phyloP scores from a whole-genome alignment of 1,284 basidiomycete genomes.

The Thelephora terrestris region DNA sequence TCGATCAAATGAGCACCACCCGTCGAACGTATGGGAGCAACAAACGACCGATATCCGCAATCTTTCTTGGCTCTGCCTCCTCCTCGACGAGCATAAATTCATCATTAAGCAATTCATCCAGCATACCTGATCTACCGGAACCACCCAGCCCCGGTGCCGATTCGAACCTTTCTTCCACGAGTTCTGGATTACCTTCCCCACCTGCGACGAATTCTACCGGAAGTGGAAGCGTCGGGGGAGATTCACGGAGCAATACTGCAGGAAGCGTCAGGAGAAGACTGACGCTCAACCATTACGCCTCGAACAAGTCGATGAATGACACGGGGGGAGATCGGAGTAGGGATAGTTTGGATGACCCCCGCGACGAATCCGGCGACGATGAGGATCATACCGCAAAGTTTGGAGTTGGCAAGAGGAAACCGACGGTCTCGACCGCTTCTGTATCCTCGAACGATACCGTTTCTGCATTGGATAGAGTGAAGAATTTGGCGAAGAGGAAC shows the following conservation, averaged over 20 bases:
- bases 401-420: slow-evolving; percentile 28
- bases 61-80: slow-evolving; percentile 31
- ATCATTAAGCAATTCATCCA: slow-evolving; percentile 12
- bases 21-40: slow-evolving; percentile 1
- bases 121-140: slow-evolving; percentile 55
- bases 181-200: slow-evolving; percentile 64
- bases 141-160: slow-evolving; percentile 46
- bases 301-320: slow-evolving; percentile 23
- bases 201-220: slow-evolving; percentile 75
- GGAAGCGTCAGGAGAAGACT: slow-evolving; percentile 33
- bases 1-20: too few species aligned
- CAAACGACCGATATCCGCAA: slow-evolving; percentile 34
- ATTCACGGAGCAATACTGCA: slow-evolving; percentile 36
- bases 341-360: slow-evolving; percentile 30
- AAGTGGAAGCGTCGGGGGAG: slow-evolving; percentile 56
- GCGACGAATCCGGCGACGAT: slow-evolving; percentile 32
- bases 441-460: slow-evolving; percentile 31
- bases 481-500: slow-evolving; percentile 60
- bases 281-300: slow-evolving; percentile 14
- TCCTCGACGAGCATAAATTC: slow-evolving; percentile 20
- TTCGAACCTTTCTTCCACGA: slow-evolving; percentile 24
- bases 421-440: slow-evolving; percentile 24
- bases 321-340: slow-evolving; percentile 17
- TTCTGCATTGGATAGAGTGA: slow-evolving; percentile 52
- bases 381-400: slow-evolving; percentile 62